Evolutionary conservation across 2,329 filamentous ascomycete genomes (phyloP), one percentile per base, ranked within the genome.

Genomic region (Aspergillus thermomutatus): DNA sequence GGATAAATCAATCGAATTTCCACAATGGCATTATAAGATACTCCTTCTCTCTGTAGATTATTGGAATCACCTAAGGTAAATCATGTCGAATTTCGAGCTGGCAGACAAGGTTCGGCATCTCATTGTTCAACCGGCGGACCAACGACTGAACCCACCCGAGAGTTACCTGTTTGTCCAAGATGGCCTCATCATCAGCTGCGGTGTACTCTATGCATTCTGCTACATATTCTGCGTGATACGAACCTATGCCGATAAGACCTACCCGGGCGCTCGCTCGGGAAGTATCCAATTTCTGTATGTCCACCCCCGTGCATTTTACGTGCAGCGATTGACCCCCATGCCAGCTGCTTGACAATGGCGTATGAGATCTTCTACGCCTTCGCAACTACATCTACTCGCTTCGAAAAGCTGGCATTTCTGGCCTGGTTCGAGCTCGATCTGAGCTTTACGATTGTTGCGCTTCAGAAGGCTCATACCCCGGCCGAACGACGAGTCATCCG

Each of bases 131-230:
- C 58, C 61, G 9, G 49, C 60, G 5, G 63, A 65, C 37, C 40
- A 52, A 5, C 31, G 31, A 2, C 54, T 59, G n/a, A 41, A 58
- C 21, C 63, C 63, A 1, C 61, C 63, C 6, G 63, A 65, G 49
- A 62, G 61, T 37, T 65, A 64, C 47, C 55, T 65, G 1, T 65
- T 57, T 26, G 53, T 65, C 5, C 61, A 65, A n/a, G 63, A 65
- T 54, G 63, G 63, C 1, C 56, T 65, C 11, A 65, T 64, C 21
- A 60, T 65, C n/a, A 34, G 56, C 45, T 64, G 63, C 34, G 63
- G 63, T 1, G 49, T 62, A 3, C 37, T 65, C 5, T 65, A 65
- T 23, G 60, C 60, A n/a, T 41, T 65, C 7, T 59, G 54, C 7
- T 65, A 65, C 34, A 43, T 58, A 3, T 65, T 64, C 23, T 62